Evolutionary conservation across 257 asterid species (phyloP).

Genomic region (Cruciata laevipes): DNA sequence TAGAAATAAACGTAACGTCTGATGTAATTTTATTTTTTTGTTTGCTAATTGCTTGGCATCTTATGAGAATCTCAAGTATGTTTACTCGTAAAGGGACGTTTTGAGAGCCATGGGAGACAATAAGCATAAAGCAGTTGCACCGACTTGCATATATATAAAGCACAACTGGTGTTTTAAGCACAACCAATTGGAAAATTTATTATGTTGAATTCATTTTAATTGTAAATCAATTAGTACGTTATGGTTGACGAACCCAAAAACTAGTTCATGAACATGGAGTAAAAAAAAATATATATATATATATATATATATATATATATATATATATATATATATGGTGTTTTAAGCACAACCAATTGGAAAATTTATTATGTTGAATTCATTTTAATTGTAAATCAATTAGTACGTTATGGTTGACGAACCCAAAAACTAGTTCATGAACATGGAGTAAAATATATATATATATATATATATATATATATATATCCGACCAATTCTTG

Average conservation of each 20-base stretch:
- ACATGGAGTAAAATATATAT: background rate
- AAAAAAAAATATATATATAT: too few relatives aligned
- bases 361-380: background rate
- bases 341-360: too few relatives aligned
- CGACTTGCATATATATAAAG: too few relatives aligned
- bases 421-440: background rate
- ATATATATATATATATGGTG: too few relatives aligned
- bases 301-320: too few relatives aligned
- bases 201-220: background rate
- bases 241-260: background rate
- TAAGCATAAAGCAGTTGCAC: conserved; percentile 13
- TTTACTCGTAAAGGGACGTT: conserved; percentile 2
- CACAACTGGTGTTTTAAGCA: too few relatives aligned
- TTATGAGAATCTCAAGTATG: background rate
- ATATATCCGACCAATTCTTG: too few relatives aligned
- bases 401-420: background rate
- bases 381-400: background rate
- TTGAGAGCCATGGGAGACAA: conserved; percentile 2
- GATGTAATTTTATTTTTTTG: background rate
- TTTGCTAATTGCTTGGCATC: background rate
- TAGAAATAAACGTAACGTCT: background rate
- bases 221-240: background rate
- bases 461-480: too few relatives aligned
- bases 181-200: too few relatives aligned
- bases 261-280: background rate